These are phyloP conservation scores for Elsinoe australis DNA, from an alignment of 2,329 filamentous ascomycete species.

Conservation along the genomic window DNA sequence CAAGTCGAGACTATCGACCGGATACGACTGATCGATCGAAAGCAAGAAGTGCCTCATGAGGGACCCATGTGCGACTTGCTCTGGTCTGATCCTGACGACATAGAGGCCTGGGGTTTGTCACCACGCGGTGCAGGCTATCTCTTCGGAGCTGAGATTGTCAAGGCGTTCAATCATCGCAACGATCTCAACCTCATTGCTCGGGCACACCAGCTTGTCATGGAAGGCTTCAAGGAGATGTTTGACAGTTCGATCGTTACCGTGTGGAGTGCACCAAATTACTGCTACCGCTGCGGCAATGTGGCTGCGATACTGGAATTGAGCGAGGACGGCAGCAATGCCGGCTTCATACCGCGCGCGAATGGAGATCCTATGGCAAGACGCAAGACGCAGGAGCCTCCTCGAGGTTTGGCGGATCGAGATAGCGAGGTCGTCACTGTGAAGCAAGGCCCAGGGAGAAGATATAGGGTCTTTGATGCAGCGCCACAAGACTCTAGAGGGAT, in stretches of 20 bases:
- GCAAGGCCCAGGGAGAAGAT: constrained; percentile 74
- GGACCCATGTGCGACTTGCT: constrained; percentile 97
- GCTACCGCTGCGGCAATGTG: constrained; percentile 51
- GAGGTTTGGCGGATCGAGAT: constrained; percentile 37
- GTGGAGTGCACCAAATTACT: constrained; percentile 79
- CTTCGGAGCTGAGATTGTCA: constrained; percentile 92
- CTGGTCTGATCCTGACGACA: constrained; percentile 97
- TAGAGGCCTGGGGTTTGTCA: constrained; percentile 91
- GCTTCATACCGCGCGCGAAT: constrained; percentile 49
- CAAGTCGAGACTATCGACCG: constrained; percentile 91
- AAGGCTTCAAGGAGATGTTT: constrained; percentile 99
- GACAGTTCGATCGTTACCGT: constrained; percentile 92
- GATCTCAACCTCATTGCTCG: constrained; percentile 86
- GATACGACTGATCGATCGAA: constrained; percentile 87
- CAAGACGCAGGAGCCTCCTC: constrained; percentile 30
- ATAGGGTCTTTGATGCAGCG: constrained; percentile 92
- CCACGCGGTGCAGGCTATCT: constrained; percentile 92
- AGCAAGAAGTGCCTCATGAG: constrained; percentile 97
- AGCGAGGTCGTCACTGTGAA: constrained; percentile 14
- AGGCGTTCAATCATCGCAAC: constrained; percentile 90
- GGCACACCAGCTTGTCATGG: constrained; percentile 97
- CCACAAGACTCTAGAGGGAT: constrained; percentile 94
- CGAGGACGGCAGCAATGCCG: constrained; percentile 60
- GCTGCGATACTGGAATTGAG: constrained; percentile 88
- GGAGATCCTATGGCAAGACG: constrained; percentile 53